Base-by-base conservation (phyloP, 192 early-diverging fungal genomes). In the Obelidium mucronatum region DNA sequence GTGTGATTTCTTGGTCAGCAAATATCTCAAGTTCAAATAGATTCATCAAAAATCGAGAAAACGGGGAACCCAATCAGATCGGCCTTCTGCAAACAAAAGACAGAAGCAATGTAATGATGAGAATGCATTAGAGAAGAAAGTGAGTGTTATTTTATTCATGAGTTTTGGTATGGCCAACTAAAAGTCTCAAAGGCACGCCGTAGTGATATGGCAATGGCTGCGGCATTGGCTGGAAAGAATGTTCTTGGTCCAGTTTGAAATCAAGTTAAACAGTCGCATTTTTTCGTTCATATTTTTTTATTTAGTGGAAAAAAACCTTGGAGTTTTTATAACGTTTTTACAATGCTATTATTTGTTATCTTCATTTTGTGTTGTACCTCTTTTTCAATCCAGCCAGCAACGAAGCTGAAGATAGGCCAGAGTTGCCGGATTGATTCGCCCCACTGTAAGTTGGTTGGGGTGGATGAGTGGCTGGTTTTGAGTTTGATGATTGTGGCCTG, bases 301-400 rank as follows among this genome's bases (percentile, higher is more conserved):
- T n/a, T n/a, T n/a, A n/a, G n/a, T n/a, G n/a, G n/a, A n/a, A n/a
- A n/a, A n/a, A n/a, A n/a, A n/a, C n/a, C n/a, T n/a, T n/a, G n/a
- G n/a, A n/a, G n/a, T n/a, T n/a, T 48, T 19, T 15, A 48, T 48
- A 48, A 48, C 8, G 8, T 19, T 15, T 48, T 48, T 48, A 48
- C 44, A 48, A 48, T 19, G 44, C 44, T 48, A 48, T 44, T 15
- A 58, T 15, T 58, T 22, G 5, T 58, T 58, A 58, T 24, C 17
- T 58, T 58, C 26, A 58, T 58, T 58, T 22, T 24, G 39, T 51
- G 8, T 67, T 67, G 48, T 40, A 67, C 31, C 36, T 42, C 44
- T 52, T 67, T 67, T 52, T 67, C 24, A 67, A 30, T 8, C 66
- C 66, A 67, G 42, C 66, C 66, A 67, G 31, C 48, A 67, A 31